Base-by-base conservation (phyloP, 805 yeast genomes). In the Lipomyces yamadae region DNA sequence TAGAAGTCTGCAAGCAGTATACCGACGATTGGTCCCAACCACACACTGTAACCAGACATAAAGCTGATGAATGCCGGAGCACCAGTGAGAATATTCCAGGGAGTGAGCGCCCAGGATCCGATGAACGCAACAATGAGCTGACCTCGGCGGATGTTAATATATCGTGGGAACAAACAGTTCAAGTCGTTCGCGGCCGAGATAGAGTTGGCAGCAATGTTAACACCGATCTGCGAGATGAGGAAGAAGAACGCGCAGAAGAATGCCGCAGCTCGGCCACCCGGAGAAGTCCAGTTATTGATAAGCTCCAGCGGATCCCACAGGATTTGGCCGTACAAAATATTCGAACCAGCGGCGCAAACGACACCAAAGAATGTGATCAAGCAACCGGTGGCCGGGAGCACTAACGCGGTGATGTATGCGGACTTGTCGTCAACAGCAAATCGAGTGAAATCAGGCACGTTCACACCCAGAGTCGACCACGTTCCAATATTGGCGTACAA, bases 1-100 rank as follows among this genome's bases (percentile, higher is more conserved):
- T 75, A 81, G 73, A 74, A 82, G 61, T 73, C 75, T 13, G 70
- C 62, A 66, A 83, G 81, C 58, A 88, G 83, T 39, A 88, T 89
- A 71, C 96, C 97, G 5, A 94, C 91, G 75, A 92, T 89, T 33
- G 96, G 85, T 8, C 93, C 88, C 62, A 92, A 80, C 82, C 92
- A 91, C 15, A 91, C 92, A 0, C 96, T 83, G 76, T 91, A 91
- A 0, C 96, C 95, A 52, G 90, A 83, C 64, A 92, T 79, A 73
- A 90, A 91, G 5, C 93, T 88, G 45, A 95, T 88, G 80, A 91
- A 91, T 78, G 83, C 87, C 48, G 87, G 86, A 0, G 92, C 85
- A 3, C 90, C 81, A 2, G 89, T 81, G 75, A 88, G 81, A 75
- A 91, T 84, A 72, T 90, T 84, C 97, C 97, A 91, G 55, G 97